Evolutionary conservation across 2,329 filamentous ascomycete species (phyloP).

Genomic region (Apiospora malaysiana): DNA sequence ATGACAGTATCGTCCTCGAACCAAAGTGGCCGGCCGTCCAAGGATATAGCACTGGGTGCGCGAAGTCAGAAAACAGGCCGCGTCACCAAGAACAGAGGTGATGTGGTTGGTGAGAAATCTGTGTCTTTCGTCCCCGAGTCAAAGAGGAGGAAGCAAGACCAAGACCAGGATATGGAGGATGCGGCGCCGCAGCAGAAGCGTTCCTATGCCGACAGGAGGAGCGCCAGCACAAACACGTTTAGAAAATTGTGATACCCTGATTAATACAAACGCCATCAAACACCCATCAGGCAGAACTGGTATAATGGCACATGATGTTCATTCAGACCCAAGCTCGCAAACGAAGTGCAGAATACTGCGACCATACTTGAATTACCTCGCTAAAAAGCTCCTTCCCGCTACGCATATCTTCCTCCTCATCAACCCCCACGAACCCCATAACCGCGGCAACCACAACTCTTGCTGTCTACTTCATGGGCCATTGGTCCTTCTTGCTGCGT

Average conservation of each 20-base stretch:
- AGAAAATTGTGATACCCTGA: conserved; percentile 61
- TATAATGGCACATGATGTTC: neutral
- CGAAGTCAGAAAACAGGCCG: conserved; percentile 58
- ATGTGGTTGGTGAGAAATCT: conserved; percentile 67
- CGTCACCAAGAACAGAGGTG: conserved; percentile 50
- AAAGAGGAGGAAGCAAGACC: conserved; percentile 51
- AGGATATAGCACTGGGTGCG: conserved; percentile 63
- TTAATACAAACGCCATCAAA: conserved; percentile 30
- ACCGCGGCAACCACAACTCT: neutral
- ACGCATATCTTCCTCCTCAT: neutral
- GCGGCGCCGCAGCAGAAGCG: conserved; percentile 33
- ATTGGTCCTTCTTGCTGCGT: conserved; percentile 28
- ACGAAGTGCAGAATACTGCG: neutral
- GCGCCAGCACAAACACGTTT: conserved; percentile 79
- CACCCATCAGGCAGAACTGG: conserved; percentile 1
- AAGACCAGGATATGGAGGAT: conserved; percentile 29
- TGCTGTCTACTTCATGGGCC: conserved; percentile 34
- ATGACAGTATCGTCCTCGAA: conserved; percentile 75
- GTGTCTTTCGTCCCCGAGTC: conserved; percentile 75
- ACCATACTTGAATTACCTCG: conserved; percentile 6
- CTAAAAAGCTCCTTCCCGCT: neutral
- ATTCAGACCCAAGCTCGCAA: neutral
- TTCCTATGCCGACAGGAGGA: conserved; percentile 66
- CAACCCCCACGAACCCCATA: neutral
- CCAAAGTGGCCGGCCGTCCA: conserved; percentile 60